A percentile compares a stretch with the other conserved stretches of the same genome.
Evolutionary conservation across 371 early-diverging fungal species (phyloP).

Genomic region (Funneliformis caledonium): DNA sequence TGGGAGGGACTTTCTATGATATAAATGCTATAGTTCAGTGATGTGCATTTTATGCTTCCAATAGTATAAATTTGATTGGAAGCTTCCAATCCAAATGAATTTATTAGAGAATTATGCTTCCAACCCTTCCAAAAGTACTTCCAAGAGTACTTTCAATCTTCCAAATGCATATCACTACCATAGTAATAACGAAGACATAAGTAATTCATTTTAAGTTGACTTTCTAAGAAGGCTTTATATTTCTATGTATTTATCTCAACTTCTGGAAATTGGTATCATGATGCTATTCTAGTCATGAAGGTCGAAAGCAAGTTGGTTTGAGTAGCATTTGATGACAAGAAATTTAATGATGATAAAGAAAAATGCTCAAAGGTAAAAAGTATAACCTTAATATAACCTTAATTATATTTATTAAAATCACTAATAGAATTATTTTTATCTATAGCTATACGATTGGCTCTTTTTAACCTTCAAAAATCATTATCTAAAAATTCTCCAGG

Average conservation of each 20-base stretch:
- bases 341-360: conserved; percentile 38
- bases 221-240: conserved; percentile 22
- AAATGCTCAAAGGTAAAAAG: conserved; percentile 40
- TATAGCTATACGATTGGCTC: conserved; percentile 38
- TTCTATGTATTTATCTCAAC: conserved; percentile 2
- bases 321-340: conserved; percentile 39
- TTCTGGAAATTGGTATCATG: too few species aligned
- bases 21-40: too few species aligned
- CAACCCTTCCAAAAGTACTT: too few species aligned
- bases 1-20: too few species aligned
- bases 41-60: too few species aligned
- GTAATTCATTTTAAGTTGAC: not conserved
- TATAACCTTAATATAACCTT: too few species aligned
- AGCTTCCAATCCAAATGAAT: too few species aligned
- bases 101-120: too few species aligned
- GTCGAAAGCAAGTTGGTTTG: conserved; percentile 35
- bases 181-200: conserved; percentile 3
- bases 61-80: too few species aligned
- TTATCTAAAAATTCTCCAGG: conserved; percentile 35
- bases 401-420: conserved; percentile 36
- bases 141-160: too few species aligned
- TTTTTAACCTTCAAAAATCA: conserved; percentile 36
- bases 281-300: too few species aligned
- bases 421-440: conserved; percentile 35
- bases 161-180: too few species aligned